Evolutionary conservation across 2,329 filamentous ascomycete genomes (phyloP), one percentile per base, ranked within the genome.

Genomic region (Xylariaceae sp.): DNA sequence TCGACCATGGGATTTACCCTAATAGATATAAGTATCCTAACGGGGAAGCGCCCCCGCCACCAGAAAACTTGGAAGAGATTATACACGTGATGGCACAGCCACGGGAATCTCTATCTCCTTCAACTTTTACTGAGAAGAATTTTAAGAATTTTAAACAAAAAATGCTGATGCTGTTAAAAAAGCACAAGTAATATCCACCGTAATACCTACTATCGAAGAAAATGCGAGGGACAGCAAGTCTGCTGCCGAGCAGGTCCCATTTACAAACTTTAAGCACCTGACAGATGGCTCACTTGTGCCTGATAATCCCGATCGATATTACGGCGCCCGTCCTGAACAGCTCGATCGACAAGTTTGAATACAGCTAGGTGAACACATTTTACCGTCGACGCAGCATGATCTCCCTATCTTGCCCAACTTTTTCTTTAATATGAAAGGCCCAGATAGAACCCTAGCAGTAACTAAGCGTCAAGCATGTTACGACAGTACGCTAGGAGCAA

Each of bases 401-500:
- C n/a, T n/a, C n/a, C n/a, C n/a, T n/a, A n/a, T n/a, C n/a, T n/a
- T n/a, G n/a, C n/a, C n/a, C n/a, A n/a, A n/a, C n/a, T n/a, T n/a
- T n/a, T n/a, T n/a, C n/a, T n/a, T n/a, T n/a, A n/a, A n/a, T n/a
- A n/a, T n/a, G n/a, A 62, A 62, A 46, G 46, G 56, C 2, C 45
- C 65, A 6, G 62, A 71, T 60, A 67, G 67, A 41, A 58, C 61
- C 23, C 3, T 46, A 19, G 62, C 39, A 6, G 71, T 71, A 17
- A 68, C 65, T 26, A 51, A 28, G 45, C 57, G 61, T 41, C 69
- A 73, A 48, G 71, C 66, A 53, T 67, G 54, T 37, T 73, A 74
- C 51, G 68, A 75, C 58, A 67, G 71, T 31, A 70, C 71, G 46
- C 41, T 59, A 14, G 70, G 72, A 45, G 69, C n/a, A n/a, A n/a